Evolutionary conservation across 1,284 basidiomycete genomes (phyloP).

Genomic region (Naganishia sp.): DNA sequence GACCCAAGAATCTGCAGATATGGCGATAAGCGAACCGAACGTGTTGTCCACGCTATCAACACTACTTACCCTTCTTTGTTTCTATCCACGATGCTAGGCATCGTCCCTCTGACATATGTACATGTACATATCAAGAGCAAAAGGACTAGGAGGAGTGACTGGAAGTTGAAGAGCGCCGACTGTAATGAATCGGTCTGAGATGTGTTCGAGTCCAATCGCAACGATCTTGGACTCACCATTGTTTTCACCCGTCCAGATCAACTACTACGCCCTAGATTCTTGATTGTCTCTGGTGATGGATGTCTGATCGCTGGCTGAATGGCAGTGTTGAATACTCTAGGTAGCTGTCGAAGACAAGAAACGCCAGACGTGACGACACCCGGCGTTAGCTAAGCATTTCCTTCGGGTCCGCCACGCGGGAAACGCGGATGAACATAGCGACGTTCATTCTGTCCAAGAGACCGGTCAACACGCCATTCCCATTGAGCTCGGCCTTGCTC

Average conservation of each 20-base stretch:
- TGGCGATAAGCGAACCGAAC: background rate
- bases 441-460: no score
- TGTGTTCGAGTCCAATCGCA: background rate
- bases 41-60: background rate
- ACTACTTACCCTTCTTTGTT: slow-evolving; percentile 84
- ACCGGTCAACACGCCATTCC: no score
- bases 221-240: background rate
- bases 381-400: background rate
- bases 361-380: background rate
- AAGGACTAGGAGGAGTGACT: slow-evolving; percentile 89
- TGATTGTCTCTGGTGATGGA: background rate
- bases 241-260: background rate
- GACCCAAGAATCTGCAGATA: slow-evolving; percentile 69
- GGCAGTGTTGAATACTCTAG: background rate
- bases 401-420: no score
- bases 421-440: no score
- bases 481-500: no score
- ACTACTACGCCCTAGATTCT: no score
- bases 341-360: background rate
- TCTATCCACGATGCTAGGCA: slow-evolving; percentile 84
- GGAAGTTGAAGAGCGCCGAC: slow-evolving; percentile 98
- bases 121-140: slow-evolving; percentile 94
- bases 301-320: background rate
- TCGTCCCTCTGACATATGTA: slow-evolving; percentile 88
- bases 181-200: slow-evolving; percentile 46